Evolutionary conservation across 352 stramenopile species (phyloP).

Genomic region (Globisporangium polare): DNA sequence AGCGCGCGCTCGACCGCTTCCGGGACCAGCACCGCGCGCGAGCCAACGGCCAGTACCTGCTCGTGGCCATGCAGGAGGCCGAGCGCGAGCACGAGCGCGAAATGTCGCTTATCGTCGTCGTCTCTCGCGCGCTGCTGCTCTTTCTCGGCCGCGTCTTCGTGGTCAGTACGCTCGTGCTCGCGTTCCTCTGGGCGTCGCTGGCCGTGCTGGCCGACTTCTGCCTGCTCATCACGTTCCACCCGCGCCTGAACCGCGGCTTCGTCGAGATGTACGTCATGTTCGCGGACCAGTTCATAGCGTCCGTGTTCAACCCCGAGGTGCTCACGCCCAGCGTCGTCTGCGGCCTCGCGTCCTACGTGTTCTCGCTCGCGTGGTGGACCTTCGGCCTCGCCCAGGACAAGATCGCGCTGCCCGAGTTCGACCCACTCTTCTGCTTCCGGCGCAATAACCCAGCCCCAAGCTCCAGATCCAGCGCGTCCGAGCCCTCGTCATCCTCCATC

Average conservation of each 20-base stretch:
- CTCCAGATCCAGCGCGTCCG: slow-evolving; percentile 6
- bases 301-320: slow-evolving; percentile 51
- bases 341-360: slow-evolving; percentile 38
- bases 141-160: slow-evolving; percentile 4
- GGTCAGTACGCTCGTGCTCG: slow-evolving; percentile 18
- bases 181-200: slow-evolving; percentile 43
- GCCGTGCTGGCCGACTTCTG: slow-evolving; percentile 63
- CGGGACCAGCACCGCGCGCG: slow-evolving; percentile 9
- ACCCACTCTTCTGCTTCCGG: slow-evolving; percentile 34
- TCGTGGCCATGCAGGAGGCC: slow-evolving; percentile 15
- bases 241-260: slow-evolving; percentile 54
- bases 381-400: slow-evolving; percentile 46
- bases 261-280: slow-evolving; percentile 66
- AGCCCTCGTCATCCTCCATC: neutral
- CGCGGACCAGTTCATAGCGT: slow-evolving; percentile 51
- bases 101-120: slow-evolving; percentile 9
- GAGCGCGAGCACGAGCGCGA: neutral
- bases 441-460: slow-evolving; percentile 23
- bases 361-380: slow-evolving; percentile 34
- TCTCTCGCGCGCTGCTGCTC: neutral
- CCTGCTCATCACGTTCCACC: slow-evolving; percentile 62
- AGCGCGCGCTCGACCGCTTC: slow-evolving; percentile 18
- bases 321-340: slow-evolving; percentile 42
- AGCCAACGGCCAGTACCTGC: slow-evolving; percentile 34
- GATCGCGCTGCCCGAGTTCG: slow-evolving; percentile 43